A percentile compares a stretch with the other conserved stretches of the same genome.
These are phyloP conservation scores for Pezicula neosporulosa DNA, from an alignment of 2,329 filamentous ascomycete species.

Conservation along the genomic window DNA sequence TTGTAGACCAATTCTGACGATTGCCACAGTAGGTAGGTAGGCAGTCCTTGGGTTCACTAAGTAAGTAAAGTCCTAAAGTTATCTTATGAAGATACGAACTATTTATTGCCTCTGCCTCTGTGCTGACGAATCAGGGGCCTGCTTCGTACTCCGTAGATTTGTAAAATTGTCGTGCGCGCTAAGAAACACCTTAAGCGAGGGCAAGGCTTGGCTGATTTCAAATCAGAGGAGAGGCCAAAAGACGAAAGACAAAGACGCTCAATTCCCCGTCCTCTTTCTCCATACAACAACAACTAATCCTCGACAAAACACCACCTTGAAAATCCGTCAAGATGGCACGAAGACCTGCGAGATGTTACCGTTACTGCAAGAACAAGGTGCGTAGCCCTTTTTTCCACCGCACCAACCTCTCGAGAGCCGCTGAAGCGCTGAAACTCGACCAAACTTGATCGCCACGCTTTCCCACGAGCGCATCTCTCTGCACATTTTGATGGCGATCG, in stretches of 20 bases:
- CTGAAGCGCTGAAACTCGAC: neutral
- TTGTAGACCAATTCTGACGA: no score
- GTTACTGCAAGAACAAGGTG: constrained; percentile 99
- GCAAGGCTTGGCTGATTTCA: constrained; percentile 2
- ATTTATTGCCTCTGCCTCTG: no score
- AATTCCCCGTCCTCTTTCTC: constrained; percentile 4
- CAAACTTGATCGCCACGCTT: constrained; percentile 7
- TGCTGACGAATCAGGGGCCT: neutral
- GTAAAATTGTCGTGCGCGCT: constrained; percentile 1
- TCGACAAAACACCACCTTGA: constrained; percentile 43
- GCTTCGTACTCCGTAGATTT: no score
- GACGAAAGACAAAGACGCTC: constrained; percentile 8
- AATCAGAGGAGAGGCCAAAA: constrained; percentile 3
- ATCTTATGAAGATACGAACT: no score
- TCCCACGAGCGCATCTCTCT: neutral
- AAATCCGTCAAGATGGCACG: constrained; percentile 92
- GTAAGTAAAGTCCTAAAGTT: no score
- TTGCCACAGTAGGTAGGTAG: no score
- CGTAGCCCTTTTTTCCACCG: constrained; percentile 33
- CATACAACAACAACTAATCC: constrained; percentile 43
- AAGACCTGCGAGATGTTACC: constrained; percentile 98
- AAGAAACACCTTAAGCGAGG: neutral
- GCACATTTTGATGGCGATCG: neutral
- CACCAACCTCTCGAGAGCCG: neutral
- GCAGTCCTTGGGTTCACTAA: no score